These are phyloP conservation scores for Cadophora sp. DNA, from an alignment of 2,329 filamentous ascomycete genomes.

Conservation along the genomic window DNA sequence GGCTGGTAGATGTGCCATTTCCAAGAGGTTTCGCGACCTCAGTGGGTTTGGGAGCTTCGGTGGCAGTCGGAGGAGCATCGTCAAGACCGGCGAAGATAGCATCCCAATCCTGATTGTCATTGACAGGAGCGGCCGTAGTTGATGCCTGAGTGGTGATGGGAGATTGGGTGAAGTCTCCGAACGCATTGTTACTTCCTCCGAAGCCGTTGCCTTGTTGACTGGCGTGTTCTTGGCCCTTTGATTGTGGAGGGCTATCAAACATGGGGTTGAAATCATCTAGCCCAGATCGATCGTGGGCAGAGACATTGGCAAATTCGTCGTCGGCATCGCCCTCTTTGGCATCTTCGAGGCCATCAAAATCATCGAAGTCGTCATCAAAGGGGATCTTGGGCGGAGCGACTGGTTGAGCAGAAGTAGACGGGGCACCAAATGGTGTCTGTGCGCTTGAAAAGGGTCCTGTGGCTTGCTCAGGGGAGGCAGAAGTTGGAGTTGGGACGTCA, in stretches of 20 bases:
- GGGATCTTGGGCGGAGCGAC: slow-evolving; percentile 53
- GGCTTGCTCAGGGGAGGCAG: slow-evolving; percentile 37
- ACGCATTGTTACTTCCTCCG: slow-evolving; percentile 36
- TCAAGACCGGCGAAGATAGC: slow-evolving; percentile 88
- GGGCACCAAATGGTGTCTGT: slow-evolving; percentile 38
- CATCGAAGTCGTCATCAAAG: slow-evolving; percentile 80
- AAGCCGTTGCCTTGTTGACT: slow-evolving; percentile 37
- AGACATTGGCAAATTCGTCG: slow-evolving; percentile 80
- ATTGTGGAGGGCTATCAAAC: slow-evolving; percentile 68
- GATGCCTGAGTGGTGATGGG: slow-evolving; percentile 45
- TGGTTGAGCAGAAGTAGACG: slow-evolving; percentile 40
- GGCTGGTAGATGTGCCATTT: slow-evolving; percentile 31
- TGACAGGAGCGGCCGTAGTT: slow-evolving; percentile 45
- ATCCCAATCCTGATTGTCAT: slow-evolving; percentile 84
- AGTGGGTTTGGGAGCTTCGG: slow-evolving; percentile 36
- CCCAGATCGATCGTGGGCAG: slow-evolving; percentile 62
- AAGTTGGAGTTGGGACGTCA: slow-evolving; percentile 53
- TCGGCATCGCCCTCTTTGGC: slow-evolving; percentile 82
- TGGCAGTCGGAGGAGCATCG: slow-evolving; percentile 35
- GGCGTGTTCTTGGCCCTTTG: slow-evolving; percentile 41
- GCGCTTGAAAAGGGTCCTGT: slow-evolving; percentile 37
- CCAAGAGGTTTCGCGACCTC: slow-evolving; percentile 15
- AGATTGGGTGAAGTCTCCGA: slow-evolving; percentile 58
- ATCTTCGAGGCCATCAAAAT: slow-evolving; percentile 84
- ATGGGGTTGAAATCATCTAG: slow-evolving; percentile 82